Evolutionary conservation across 176 grass and related monocot species (phyloP).

Genomic region (Cenchrus fungigraminus): DNA sequence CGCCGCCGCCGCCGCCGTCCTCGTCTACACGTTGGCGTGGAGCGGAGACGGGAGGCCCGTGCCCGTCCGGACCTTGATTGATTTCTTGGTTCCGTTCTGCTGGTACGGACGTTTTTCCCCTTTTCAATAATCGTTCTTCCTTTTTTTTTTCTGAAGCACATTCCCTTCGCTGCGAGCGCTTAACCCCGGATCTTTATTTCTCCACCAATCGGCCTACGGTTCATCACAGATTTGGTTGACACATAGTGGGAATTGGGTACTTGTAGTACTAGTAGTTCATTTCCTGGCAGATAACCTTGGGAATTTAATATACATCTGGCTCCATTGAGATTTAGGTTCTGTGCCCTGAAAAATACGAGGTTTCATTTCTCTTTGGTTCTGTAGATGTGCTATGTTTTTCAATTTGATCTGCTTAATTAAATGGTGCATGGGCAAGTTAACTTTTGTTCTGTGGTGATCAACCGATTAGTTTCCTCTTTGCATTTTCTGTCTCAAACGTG

Average conservation of each 20-base stretch:
- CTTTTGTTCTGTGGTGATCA: neutral
- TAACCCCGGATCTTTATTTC: neutral
- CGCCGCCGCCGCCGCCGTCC: neutral
- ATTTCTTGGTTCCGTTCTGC: neutral
- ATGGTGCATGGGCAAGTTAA: constrained; percentile 19
- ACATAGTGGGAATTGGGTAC: neutral
- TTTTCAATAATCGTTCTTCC: neutral
- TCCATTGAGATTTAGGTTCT: neutral
- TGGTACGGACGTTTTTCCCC: neutral
- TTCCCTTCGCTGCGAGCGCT: neutral
- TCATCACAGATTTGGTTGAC: neutral
- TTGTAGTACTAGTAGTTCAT: neutral
- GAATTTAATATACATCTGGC: neutral
- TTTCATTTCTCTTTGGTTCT: constrained; percentile 16
- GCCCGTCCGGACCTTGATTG: neutral
- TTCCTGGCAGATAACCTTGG: neutral
- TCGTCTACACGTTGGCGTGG: neutral
- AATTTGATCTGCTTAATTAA: neutral
- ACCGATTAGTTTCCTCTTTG: neutral
- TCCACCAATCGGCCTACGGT: neutral
- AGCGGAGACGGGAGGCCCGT: neutral
- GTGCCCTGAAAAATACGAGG: neutral
- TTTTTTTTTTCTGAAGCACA: neutral
- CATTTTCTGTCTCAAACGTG: neutral
- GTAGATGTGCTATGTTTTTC: constrained; percentile 15